These are phyloP conservation scores for Spirogloea muscicola DNA, from an alignment of 139 green algal genomes.

Conservation along the genomic window DNA sequence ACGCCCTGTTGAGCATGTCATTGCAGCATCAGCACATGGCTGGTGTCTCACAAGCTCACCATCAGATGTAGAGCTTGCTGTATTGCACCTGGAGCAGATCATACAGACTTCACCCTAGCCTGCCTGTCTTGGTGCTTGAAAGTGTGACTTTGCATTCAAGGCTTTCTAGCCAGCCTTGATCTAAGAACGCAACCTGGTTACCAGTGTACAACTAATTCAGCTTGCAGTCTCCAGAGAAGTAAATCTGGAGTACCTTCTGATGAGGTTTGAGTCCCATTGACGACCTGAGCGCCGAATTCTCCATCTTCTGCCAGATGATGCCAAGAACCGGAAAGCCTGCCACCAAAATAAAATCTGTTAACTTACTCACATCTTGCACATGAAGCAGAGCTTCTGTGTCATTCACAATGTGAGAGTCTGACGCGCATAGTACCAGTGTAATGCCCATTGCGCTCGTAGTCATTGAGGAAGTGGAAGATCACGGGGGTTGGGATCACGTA, in stretches of 20 bases:
- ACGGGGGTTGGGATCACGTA: conserved; percentile 96
- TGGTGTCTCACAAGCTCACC: too few relatives aligned
- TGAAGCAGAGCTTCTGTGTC: too few relatives aligned
- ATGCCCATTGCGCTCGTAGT: conserved; percentile 65
- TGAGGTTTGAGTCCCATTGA: conserved; percentile 36
- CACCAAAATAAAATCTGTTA: neutral
- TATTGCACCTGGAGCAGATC: too few relatives aligned
- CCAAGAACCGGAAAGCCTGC: conserved; percentile 75
- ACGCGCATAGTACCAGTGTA: conserved; percentile 68
- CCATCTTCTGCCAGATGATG: conserved; percentile 90
- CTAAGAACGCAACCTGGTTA: conserved; percentile 58
- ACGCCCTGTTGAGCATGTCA: too few relatives aligned
- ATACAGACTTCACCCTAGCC: too few relatives aligned
- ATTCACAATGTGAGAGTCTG: neutral
- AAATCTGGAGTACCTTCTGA: conserved; percentile 16
- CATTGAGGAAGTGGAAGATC: conserved; percentile 88
- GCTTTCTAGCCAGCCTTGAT: conserved; percentile 52
- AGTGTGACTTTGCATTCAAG: conserved; percentile 49
- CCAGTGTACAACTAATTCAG: conserved; percentile 52
- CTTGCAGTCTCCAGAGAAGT: neutral
- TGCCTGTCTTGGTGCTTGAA: too few relatives aligned
- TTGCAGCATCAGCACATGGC: too few relatives aligned
- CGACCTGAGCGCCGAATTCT: conserved; percentile 65
- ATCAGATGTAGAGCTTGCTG: too few relatives aligned
- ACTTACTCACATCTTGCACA: neutral